These are phyloP conservation scores for Ramaria sp. DNA, from an alignment of 768 basidiomycete genomes.

Conservation along the genomic window DNA sequence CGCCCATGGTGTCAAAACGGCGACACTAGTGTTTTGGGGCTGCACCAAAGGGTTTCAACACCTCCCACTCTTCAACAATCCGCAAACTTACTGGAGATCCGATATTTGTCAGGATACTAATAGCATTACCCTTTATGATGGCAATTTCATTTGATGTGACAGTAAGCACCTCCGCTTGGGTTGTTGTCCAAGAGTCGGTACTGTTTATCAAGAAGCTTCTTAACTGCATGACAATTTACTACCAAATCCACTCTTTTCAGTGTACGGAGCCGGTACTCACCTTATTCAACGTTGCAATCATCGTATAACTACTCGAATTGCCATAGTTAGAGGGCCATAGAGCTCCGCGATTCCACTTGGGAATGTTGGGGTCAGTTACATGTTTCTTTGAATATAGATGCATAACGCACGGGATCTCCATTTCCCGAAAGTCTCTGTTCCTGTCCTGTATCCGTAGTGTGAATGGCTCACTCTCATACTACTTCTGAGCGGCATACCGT, in stretches of 20 bases:
- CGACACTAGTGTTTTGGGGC: slow-evolving; percentile 47
- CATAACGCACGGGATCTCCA: slow-evolving; percentile 46
- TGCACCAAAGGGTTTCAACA: slow-evolving; percentile 15
- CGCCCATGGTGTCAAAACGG: slow-evolving; percentile 46
- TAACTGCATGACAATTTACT: slow-evolving; percentile 26
- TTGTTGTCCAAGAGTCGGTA: slow-evolving; percentile 36
- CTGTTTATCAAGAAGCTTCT: slow-evolving; percentile 53
- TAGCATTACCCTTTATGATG: slow-evolving; percentile 51
- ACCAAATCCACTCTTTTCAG: not conserved
- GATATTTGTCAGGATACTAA: slow-evolving; percentile 58
- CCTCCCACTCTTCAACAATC: not conserved
- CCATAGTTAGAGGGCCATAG: slow-evolving; percentile 61
- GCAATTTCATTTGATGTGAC: slow-evolving; percentile 42
- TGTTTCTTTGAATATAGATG: not conserved
- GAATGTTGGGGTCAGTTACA: not conserved
- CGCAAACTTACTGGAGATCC: slow-evolving; percentile 49
- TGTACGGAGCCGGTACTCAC: slow-evolving; percentile 19
- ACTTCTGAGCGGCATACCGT: slow-evolving; percentile 23
- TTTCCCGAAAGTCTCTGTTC: slow-evolving; percentile 60
- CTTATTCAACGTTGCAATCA: slow-evolving; percentile 51
- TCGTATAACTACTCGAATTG: slow-evolving; percentile 44
- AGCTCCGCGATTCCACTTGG: slow-evolving; percentile 62
- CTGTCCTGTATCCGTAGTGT: slow-evolving; percentile 27
- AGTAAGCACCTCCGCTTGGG: slow-evolving; percentile 41
- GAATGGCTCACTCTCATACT: not conserved